Percentiles rank a stretch among this genome's conserved stretches.
Conservation (phyloP, 139 green algal species). For the Coccomyxa sp. region DNA sequence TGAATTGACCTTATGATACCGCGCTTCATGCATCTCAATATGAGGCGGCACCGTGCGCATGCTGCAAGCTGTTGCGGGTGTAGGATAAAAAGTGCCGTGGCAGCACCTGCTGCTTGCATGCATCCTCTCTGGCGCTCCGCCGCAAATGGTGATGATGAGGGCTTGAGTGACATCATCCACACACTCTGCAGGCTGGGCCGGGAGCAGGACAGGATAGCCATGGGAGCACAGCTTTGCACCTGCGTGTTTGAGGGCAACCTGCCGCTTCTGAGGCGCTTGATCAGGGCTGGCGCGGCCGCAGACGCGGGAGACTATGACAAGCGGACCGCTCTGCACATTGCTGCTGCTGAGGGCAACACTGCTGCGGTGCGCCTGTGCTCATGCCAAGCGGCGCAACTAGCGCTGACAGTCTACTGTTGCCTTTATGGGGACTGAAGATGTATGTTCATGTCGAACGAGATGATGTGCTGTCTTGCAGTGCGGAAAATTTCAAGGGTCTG, state of each 20-base stretch:
- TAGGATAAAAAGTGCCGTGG: background rate
- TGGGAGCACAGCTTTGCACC: conserved; percentile 25
- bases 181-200: background rate
- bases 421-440: too few species aligned
- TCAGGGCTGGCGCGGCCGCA: conserved; percentile 40
- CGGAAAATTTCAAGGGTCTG: background rate
- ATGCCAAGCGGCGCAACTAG: too few species aligned
- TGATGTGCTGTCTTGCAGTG: background rate
- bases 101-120: background rate
- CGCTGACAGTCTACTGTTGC: too few species aligned
- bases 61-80: background rate
- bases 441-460: background rate
- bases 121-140: background rate
- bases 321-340: conserved; percentile 61
- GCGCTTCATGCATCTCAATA: background rate
- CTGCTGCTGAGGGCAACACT: conserved; percentile 51
- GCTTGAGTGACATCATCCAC: too few species aligned
- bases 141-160: background rate
- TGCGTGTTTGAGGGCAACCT: conserved; percentile 33
- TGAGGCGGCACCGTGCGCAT: background rate
- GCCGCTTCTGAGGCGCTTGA: conserved; percentile 36
- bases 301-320: conserved; percentile 55
- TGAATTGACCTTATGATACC: background rate
- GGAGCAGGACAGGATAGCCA: background rate
- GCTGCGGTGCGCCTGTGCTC: conserved; percentile 36